Base-by-base conservation (phyloP, 2,329 filamentous ascomycete species). In the Dactylella cylindrospora region DNA sequence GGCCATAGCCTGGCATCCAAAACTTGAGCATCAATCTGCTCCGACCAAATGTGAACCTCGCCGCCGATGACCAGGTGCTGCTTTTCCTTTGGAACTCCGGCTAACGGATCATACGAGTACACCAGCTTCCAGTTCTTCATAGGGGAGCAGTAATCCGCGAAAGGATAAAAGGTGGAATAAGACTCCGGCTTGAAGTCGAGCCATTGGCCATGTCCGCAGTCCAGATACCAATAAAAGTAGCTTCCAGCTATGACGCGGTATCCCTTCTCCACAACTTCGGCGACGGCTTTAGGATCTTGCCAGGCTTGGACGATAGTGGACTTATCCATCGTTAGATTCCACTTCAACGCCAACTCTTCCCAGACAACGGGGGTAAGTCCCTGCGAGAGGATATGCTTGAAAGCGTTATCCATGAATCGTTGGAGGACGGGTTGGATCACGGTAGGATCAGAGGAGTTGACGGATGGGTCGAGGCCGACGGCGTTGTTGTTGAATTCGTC, bases 301-400 rank as follows among this genome's bases (percentile, higher is more conserved):
- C 89, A 95, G 2, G 84, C 80, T 74, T 95, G 90, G 3, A 95
- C 79, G 9, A 94, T 77, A 0, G 87, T 83, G 68, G 90, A 83
- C 10, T 78, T 72, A 2, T 82, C 83, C 4, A 95, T 74, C 0
- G 80, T 86, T 38, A 93, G 74, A 70, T 90, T 86, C 85, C 88
- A 95, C 19, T 83, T 77, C 7, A 86, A 76, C 1, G 88, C 76
- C 78, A 93, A 89, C 72, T 95, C 90, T 72, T 95, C 88, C 90
- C 90, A 95, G 0, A 90, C 86, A 17, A 95, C 76, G 0, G 89
- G 88, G 3, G 79, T 80, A 45, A 95, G 74, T 3, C 84, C 84
- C 4, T 79, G 77, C 35, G 78, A 74, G 38, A 81, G 76, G 32
- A 93, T 77, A 38, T 83, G 80, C 23, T 73, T 76, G 71, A 90